Conservation (phyloP, 73 alveolate genomes). For the Symbiodinium pilosum region DNA sequence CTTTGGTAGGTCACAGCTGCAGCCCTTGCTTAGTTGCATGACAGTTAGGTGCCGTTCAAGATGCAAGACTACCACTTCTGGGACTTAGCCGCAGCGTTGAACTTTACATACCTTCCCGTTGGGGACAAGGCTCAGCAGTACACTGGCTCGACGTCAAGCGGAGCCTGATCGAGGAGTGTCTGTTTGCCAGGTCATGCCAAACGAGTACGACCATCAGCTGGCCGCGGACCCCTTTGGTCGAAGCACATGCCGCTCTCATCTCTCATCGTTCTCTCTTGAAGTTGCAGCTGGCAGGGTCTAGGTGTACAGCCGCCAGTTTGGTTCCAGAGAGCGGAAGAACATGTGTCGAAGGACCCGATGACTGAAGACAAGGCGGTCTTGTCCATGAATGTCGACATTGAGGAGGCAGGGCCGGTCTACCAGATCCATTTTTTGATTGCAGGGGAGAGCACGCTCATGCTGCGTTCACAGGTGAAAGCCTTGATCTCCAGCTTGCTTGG, state of each 20-base stretch:
- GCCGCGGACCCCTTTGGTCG: conserved; percentile 28
- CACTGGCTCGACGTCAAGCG: too few relatives aligned
- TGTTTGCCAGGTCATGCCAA: conserved; percentile 71
- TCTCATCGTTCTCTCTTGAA: too few relatives aligned
- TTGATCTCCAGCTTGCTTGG: conserved; percentile 11
- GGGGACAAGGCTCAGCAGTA: conserved; percentile 87
- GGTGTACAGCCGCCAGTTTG: too few relatives aligned
- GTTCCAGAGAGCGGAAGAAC: too few relatives aligned
- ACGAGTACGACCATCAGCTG: conserved; percentile 85
- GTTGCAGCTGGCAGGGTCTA: too few relatives aligned
- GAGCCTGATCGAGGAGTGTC: not conserved
- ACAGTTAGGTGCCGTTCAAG: conserved; percentile 95
- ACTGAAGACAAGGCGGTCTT: conserved; percentile 91
- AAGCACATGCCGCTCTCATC: too few relatives aligned
- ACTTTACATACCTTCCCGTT: conserved; percentile 73
- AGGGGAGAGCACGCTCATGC: too few relatives aligned
- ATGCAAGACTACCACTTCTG: conserved; percentile 95
- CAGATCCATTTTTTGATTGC: too few relatives aligned
- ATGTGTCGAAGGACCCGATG: conserved; percentile 58
- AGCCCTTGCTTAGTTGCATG: not conserved
- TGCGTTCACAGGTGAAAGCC: conserved; percentile 21
- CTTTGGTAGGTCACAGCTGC: not conserved
- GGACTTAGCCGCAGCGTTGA: conserved; percentile 89
- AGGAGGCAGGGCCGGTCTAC: conserved; percentile 47
- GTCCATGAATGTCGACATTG: conserved; percentile 85